Evolutionary conservation across 2,329 filamentous ascomycete species (phyloP).

Genomic region (Penicillium sp.): DNA sequence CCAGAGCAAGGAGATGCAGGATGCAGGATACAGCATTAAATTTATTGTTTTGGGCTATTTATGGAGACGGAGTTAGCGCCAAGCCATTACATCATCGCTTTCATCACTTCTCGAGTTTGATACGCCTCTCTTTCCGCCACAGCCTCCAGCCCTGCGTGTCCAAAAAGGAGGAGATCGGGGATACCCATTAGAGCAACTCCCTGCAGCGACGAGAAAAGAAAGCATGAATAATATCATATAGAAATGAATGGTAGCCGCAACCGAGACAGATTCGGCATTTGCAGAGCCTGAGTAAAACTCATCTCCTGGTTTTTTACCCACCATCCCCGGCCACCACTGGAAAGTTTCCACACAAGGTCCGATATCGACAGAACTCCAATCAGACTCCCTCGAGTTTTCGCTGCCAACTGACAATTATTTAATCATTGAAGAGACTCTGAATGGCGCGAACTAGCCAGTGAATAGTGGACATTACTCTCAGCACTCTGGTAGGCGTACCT

Average conservation of each 20-base stretch:
- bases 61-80: conserved; percentile 1
- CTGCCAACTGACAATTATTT: not conserved
- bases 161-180: not conserved
- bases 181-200: not conserved
- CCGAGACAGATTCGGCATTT: not conserved
- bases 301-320: not conserved
- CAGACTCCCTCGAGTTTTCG: not conserved
- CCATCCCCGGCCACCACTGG: not conserved
- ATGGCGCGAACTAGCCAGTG: not conserved
- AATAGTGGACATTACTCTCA: not conserved
- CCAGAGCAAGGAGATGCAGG: not conserved
- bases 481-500: conserved; percentile 3
- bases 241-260: not conserved
- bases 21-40: not conserved
- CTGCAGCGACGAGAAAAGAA: not conserved
- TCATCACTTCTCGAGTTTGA: conserved; percentile 2
- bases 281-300: not conserved
- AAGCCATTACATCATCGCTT: conserved; percentile 13
- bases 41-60: not conserved
- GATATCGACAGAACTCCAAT: not conserved
- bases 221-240: not conserved
- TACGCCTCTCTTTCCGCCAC: not conserved
- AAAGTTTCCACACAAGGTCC: conserved; percentile 1
- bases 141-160: not conserved
- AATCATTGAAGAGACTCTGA: not conserved